Conservation (phyloP, 768 basidiomycete genomes). For the Macrolepiota fuliginosa region DNA sequence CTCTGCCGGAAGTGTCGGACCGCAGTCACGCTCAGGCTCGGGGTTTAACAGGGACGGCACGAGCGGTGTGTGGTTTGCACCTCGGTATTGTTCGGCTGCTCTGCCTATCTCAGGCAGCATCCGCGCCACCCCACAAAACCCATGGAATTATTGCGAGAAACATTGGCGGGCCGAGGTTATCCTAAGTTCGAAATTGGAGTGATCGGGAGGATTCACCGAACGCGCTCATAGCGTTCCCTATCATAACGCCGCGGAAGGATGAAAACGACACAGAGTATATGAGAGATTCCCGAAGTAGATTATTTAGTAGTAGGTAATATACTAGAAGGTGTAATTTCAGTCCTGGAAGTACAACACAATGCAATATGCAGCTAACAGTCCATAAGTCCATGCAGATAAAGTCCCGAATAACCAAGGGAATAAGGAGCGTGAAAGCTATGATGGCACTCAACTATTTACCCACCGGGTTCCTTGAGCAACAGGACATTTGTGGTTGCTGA, state of each 20-base stretch:
- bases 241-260: neutral
- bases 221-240: too few species aligned
- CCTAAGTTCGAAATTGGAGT: too few species aligned
- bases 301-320: neutral
- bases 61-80: too few species aligned
- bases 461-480: constrained; percentile 47
- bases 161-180: too few species aligned
- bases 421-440: neutral
- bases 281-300: neutral
- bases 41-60: too few species aligned
- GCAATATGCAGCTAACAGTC: constrained; percentile 1
- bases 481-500: constrained; percentile 56
- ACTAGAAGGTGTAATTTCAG: constrained; percentile 1
- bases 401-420: neutral
- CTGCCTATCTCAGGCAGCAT: too few species aligned
- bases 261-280: neutral
- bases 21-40: too few species aligned
- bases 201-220: too few species aligned
- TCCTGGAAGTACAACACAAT: neutral
- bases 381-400: neutral
- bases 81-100: neutral
- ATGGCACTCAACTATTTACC: constrained; percentile 32
- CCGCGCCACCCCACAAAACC: too few species aligned
- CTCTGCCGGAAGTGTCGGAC: too few species aligned
- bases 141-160: too few species aligned